phyloP scores from a whole-genome alignment of 257 asterid species.

The Solanum lycopersicoides region DNA sequence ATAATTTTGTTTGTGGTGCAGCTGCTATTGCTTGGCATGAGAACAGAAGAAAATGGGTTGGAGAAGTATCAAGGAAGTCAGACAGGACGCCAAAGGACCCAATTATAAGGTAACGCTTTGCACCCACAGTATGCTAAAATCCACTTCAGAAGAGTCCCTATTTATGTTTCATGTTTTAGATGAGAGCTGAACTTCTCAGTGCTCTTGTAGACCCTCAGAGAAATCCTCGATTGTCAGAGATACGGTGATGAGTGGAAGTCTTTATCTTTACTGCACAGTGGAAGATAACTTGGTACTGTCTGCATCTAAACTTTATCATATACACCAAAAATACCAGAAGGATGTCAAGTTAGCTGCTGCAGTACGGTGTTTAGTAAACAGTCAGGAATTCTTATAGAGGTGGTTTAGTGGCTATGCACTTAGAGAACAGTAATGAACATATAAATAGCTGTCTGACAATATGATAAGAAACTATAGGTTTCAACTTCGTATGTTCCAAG shows the following conservation, averaged over 20 bases:
- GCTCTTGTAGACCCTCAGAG: not conserved
- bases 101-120: slow-evolving; percentile 47
- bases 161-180: not conserved
- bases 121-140: not conserved
- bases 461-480: not conserved
- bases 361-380: not conserved
- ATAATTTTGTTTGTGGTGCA: slow-evolving; percentile 18
- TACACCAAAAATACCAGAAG: not conserved
- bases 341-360: not conserved
- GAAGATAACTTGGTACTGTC: not conserved
- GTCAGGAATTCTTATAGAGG: not conserved
- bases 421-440: not conserved
- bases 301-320: not conserved
- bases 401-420: not conserved
- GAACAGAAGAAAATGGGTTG: slow-evolving; percentile 67
- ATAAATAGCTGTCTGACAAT: not conserved
- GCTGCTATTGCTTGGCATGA: slow-evolving; percentile 86
- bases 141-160: not conserved
- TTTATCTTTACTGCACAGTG: not conserved
- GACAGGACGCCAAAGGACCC: slow-evolving; percentile 57
- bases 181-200: not conserved
- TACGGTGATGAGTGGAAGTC: not conserved
- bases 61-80: slow-evolving; percentile 43
- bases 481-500: not conserved
- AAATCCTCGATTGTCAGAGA: too few relatives aligned